Conservation (phyloP, 257 asterid species). For the Solanum dulcamara region DNA sequence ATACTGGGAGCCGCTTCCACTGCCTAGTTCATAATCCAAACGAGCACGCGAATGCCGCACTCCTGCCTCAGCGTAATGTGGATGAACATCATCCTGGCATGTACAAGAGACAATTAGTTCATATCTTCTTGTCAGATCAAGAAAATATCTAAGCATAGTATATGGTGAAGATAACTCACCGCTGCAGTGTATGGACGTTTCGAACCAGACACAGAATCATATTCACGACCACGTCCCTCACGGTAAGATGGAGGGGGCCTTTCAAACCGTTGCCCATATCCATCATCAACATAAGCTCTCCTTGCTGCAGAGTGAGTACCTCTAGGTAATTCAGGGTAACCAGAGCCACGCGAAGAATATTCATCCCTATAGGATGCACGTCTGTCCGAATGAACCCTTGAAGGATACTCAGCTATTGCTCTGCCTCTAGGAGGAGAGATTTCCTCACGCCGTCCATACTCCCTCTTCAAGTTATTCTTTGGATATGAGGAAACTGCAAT, state of each 20-base stretch:
- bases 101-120: conserved; percentile 10
- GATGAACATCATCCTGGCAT: conserved; percentile 71
- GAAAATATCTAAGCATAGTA: background rate
- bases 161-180: conserved; percentile 21
- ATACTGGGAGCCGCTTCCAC: conserved; percentile 65
- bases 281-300: conserved; percentile 77
- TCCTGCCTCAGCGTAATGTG: conserved; percentile 69
- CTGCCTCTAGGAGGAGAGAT: conserved; percentile 29
- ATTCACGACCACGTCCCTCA: conserved; percentile 70
- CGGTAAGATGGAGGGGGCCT: conserved; percentile 77
- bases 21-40: conserved; percentile 60
- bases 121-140: background rate
- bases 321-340: conserved; percentile 68
- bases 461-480: conserved; percentile 64
- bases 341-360: conserved; percentile 65
- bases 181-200: conserved; percentile 75
- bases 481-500: conserved; percentile 62
- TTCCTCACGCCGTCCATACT: conserved; percentile 30
- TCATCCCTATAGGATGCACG: conserved; percentile 68
- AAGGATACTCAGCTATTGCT: conserved; percentile 47
- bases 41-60: conserved; percentile 88
- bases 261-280: conserved; percentile 72
- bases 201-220: conserved; percentile 68
- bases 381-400: conserved; percentile 59
- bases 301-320: conserved; percentile 50